These are phyloP conservation scores for Fusarium tricinctum DNA, from an alignment of 2,329 filamentous ascomycete species.

Conservation along the genomic window DNA sequence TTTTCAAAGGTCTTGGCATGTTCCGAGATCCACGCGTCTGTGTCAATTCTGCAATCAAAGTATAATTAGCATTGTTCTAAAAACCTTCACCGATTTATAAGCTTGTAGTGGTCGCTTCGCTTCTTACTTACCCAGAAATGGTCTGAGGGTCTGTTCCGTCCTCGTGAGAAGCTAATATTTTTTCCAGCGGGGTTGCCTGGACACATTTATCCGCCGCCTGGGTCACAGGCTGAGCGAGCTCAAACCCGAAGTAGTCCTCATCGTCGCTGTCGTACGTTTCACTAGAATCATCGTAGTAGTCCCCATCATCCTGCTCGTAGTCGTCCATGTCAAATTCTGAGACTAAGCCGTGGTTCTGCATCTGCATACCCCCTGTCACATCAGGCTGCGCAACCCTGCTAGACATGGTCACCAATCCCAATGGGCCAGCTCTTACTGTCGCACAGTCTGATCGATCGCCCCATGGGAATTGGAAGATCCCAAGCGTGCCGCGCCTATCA, in stretches of 20 bases:
- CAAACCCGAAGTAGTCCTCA: constrained; percentile 63
- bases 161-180: constrained; percentile 41
- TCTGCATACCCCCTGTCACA: constrained; percentile 41
- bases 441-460: constrained; percentile 73
- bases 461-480: constrained; percentile 77
- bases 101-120: not conserved
- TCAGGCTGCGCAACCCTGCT: constrained; percentile 61
- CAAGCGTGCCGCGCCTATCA: constrained; percentile 70
- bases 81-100: not conserved
- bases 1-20: constrained; percentile 16
- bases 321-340: constrained; percentile 69
- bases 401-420: constrained; percentile 63
- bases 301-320: constrained; percentile 67
- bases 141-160: constrained; percentile 21
- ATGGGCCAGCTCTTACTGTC: constrained; percentile 57
- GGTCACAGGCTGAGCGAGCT: constrained; percentile 73
- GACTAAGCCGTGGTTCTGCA: constrained; percentile 58
- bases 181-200: constrained; percentile 35
- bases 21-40: constrained; percentile 16
- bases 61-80: constrained; percentile 13
- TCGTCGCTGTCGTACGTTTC: constrained; percentile 53
- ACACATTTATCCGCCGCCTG: constrained; percentile 63
- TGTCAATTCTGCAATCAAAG: constrained; percentile 4
- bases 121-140: constrained; percentile 31
- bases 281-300: constrained; percentile 51